Base-by-base conservation (phyloP, 148 eudicot species). In the Camellia japonica region DNA sequence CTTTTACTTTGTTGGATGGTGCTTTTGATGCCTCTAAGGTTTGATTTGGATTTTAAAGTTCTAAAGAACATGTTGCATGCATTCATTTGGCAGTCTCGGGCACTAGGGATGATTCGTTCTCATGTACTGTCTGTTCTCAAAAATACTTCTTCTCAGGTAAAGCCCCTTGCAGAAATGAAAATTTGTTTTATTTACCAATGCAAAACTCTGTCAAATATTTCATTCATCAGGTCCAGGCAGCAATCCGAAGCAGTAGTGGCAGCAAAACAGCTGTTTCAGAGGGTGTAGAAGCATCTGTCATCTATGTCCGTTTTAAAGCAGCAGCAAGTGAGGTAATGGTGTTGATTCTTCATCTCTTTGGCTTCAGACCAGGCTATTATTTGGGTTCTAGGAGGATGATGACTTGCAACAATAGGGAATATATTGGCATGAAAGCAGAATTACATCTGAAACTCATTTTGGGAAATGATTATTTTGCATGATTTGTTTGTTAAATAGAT, bases 221-320 rank as follows among this genome's bases (percentile, higher is more conserved):
- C 46, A 3, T 76, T 82, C 68, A 76, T 79, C 82, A 92, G 99
- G 95, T 96, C 80, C 91, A 87, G 71, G 89, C 89, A 68, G 99
- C 97, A 30, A 91, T 96, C 62, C 81, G 86, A 62, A 86, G 82
- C 84, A 90, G 91, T 81, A 88, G 88, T 83, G 93, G 90, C 58
- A 84, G 85, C 85, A 94, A 90, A 75, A 74, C 84, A 59, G 84
- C 93, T 83, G 86, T 96, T 81, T 93, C 99, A 76, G 99, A 96
- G 87, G 94, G 91, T 81, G 95, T 94, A 19, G 99, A 93, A 87
- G 93, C 99, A 78, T 96, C 99, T 79, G 84, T 91, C 73, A 91
- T 96, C 42, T 96, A 96, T 88, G 99, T 96, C 52, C 95, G 98
- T 68, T 96, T 93, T 83, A 93, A 92, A 87, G 98, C 98, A 69